These are phyloP conservation scores for Saururus chinensis DNA, from an alignment of 164 flowering plant genomes.

Conservation along the genomic window DNA sequence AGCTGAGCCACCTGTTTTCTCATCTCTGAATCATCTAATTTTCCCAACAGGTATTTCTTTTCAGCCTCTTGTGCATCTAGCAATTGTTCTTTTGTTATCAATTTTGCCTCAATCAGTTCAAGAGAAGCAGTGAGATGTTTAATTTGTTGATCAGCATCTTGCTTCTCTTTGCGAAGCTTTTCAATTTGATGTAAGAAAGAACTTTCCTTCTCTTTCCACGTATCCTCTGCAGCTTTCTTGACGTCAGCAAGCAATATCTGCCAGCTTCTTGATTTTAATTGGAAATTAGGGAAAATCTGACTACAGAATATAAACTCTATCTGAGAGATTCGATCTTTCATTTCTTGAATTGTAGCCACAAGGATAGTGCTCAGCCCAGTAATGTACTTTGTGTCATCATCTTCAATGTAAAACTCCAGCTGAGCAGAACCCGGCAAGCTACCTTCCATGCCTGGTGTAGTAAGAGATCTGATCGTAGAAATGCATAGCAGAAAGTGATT, in stretches of 20 bases:
- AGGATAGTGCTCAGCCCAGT: slow-evolving; percentile 61
- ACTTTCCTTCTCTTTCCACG: slow-evolving; percentile 45
- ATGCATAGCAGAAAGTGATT: background rate
- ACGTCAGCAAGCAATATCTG: slow-evolving; percentile 37
- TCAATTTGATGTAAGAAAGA: slow-evolving; percentile 33
- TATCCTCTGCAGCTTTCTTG: slow-evolving; percentile 41
- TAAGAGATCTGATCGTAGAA: background rate
- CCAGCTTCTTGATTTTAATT: slow-evolving; percentile 33
- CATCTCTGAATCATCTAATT: slow-evolving; percentile 6
- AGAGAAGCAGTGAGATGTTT: slow-evolving; percentile 20
- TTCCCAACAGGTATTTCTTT: too few species aligned
- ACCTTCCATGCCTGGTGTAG: background rate
- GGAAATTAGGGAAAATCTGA: slow-evolving; percentile 63
- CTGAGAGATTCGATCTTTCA: slow-evolving; percentile 74
- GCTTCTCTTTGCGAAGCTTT: slow-evolving; percentile 38
- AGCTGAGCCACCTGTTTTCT: slow-evolving; percentile 17
- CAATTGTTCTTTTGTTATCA: slow-evolving; percentile 5
- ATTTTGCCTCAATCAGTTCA: slow-evolving; percentile 27
- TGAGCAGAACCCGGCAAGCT: background rate
- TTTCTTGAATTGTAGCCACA: slow-evolving; percentile 89
- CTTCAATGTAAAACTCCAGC: slow-evolving; percentile 13
- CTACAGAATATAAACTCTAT: slow-evolving; percentile 73
- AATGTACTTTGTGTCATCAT: slow-evolving; percentile 32
- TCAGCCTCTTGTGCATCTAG: slow-evolving; percentile 27
- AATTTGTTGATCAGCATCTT: slow-evolving; percentile 33